Conservation (phyloP, 208 protist genomes). For the Acanthamoeba lugdunensis region DNA sequence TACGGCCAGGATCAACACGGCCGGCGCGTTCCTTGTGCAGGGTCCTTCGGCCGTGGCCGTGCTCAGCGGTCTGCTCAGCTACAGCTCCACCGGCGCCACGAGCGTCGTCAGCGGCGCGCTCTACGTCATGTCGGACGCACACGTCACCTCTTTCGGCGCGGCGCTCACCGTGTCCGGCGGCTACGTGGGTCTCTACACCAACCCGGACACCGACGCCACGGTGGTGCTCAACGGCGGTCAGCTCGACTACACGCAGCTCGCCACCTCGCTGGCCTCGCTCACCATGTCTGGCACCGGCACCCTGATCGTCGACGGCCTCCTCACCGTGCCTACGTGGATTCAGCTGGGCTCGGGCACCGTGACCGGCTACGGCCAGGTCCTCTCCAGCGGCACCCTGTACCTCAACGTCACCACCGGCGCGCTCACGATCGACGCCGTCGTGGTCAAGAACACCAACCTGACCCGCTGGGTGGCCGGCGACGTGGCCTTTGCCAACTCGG, state of each 20-base stretch:
- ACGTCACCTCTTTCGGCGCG: slow-evolving; percentile 37
- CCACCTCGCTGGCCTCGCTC: slow-evolving; percentile 38
- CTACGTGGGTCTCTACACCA: slow-evolving; percentile 16
- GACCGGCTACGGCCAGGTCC: slow-evolving; percentile 11
- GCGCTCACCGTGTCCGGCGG: slow-evolving; percentile 20
- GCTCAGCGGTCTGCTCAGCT: slow-evolving; percentile 8
- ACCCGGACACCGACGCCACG: slow-evolving; percentile 36
- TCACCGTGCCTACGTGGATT: slow-evolving; percentile 15
- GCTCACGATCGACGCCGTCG: slow-evolving; percentile 1
- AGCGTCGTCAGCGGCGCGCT: slow-evolving; percentile 24
- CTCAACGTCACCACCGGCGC: slow-evolving; percentile 45
- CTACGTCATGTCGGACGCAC: slow-evolving; percentile 57
- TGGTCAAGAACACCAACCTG: slow-evolving; percentile 20
- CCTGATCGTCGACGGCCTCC: slow-evolving; percentile 47
- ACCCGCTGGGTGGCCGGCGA: slow-evolving; percentile 56
- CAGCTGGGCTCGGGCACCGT: slow-evolving; percentile 4
- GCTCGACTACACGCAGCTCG: slow-evolving; percentile 46
- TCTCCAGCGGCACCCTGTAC: slow-evolving; percentile 47
- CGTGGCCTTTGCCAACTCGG: slow-evolving; percentile 21
- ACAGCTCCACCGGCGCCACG: slow-evolving; percentile 2
- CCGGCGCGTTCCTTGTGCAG: background rate
- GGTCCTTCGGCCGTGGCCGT: background rate
- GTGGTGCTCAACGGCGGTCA: slow-evolving; percentile 15
- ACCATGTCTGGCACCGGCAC: slow-evolving; percentile 23
- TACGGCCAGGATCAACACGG: background rate